Conservation (phyloP, 2,329 filamentous ascomycete genomes). For the Cladosporium velox region DNA sequence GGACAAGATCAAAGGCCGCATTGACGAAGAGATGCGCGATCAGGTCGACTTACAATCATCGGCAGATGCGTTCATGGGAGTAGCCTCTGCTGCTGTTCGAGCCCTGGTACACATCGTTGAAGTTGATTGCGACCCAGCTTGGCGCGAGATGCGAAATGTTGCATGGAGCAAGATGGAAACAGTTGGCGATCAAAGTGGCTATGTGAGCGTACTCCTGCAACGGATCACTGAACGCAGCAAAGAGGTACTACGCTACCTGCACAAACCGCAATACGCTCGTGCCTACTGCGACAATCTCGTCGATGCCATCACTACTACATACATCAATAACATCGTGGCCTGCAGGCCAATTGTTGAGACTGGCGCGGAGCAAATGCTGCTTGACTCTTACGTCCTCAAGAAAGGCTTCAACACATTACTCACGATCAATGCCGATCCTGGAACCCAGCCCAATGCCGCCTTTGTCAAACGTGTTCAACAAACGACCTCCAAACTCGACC, state of each 20-base stretch:
- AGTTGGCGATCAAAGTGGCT: slow-evolving; percentile 90
- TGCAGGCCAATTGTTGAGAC: slow-evolving; percentile 91
- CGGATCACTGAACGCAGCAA: slow-evolving; percentile 70
- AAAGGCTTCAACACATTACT: slow-evolving; percentile 74
- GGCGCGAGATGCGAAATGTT: slow-evolving; percentile 96
- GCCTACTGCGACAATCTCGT: slow-evolving; percentile 97
- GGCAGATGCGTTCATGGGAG: slow-evolving; percentile 91
- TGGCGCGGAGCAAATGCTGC: slow-evolving; percentile 95
- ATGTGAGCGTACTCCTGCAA: slow-evolving; percentile 78
- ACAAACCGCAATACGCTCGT: slow-evolving; percentile 90
- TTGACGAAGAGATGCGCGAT: slow-evolving; percentile 74
- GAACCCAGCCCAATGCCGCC: slow-evolving; percentile 56
- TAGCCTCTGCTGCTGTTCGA: slow-evolving; percentile 84
- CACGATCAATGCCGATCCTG: slow-evolving; percentile 58
- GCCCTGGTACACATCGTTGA: slow-evolving; percentile 83
- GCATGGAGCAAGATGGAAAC: slow-evolving; percentile 93
- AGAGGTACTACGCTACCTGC: slow-evolving; percentile 74
- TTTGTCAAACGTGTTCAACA: slow-evolving; percentile 86
- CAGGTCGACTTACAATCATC: slow-evolving; percentile 89
- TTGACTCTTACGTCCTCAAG: slow-evolving; percentile 89
- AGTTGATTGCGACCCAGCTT: slow-evolving; percentile 76
- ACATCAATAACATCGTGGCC: slow-evolving; percentile 80
- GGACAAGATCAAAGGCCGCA: slow-evolving; percentile 87
- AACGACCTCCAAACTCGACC: slow-evolving; percentile 83
- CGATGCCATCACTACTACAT: slow-evolving; percentile 77